Evolutionary conservation across 1,284 basidiomycete genomes (phyloP).

Genomic region (Neolentinus lepideus): DNA sequence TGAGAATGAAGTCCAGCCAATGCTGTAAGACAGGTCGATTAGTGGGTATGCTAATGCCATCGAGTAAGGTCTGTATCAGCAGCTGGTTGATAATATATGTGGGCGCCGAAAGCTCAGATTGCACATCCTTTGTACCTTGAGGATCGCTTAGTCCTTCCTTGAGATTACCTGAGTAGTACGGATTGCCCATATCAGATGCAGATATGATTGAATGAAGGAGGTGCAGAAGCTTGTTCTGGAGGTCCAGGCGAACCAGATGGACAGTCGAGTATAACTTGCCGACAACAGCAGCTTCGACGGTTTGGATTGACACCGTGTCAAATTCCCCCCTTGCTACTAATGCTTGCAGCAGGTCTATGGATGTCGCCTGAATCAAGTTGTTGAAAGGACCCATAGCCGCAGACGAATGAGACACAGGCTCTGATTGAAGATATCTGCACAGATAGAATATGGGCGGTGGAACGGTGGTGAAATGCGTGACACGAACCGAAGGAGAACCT

Average conservation of each 20-base stretch:
- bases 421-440: constrained; percentile 66
- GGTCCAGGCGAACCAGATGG: constrained; percentile 62
- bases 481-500: constrained; percentile 60
- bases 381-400: constrained; percentile 57
- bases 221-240: constrained; percentile 91
- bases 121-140: constrained; percentile 10
- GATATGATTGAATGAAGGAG: constrained; percentile 83
- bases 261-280: constrained; percentile 73
- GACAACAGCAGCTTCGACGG: constrained; percentile 66
- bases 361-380: constrained; percentile 60
- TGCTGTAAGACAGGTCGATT: constrained; percentile 85
- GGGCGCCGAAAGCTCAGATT: constrained; percentile 14
- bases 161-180: constrained; percentile 6
- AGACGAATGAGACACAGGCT: constrained; percentile 45
- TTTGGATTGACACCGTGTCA: constrained; percentile 47
- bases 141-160: constrained; percentile 6
- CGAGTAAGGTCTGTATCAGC: constrained; percentile 71
- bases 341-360: constrained; percentile 78
- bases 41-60: constrained; percentile 64
- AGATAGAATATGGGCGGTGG: background rate
- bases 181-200: constrained; percentile 29
- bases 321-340: constrained; percentile 78
- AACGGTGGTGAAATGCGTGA: background rate
- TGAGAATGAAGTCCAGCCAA: constrained; percentile 95
- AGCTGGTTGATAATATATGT: constrained; percentile 48